Evolutionary conservation across 148 eudicot species (phyloP).

Genomic region (Linanthus parryae): DNA sequence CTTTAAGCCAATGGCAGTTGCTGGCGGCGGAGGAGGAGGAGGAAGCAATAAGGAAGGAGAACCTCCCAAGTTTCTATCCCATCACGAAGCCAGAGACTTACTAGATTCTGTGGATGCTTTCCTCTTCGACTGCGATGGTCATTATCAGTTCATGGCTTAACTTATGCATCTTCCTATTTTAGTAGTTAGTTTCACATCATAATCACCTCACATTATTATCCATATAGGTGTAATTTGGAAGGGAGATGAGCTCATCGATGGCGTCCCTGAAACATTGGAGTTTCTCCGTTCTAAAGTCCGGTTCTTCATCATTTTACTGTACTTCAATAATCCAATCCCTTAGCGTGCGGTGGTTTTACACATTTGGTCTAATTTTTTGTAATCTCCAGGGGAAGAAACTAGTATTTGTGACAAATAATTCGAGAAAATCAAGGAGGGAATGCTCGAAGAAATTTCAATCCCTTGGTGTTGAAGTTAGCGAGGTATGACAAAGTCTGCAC

Average conservation of each 20-base stretch:
- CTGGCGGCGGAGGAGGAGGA: no score
- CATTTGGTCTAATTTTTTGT: no score
- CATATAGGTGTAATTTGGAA: constrained; percentile 81
- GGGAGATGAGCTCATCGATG: constrained; percentile 78
- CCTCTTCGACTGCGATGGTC: constrained; percentile 91
- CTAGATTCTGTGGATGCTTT: constrained; percentile 65
- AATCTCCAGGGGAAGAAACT: constrained; percentile 84
- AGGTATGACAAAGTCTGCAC: no score
- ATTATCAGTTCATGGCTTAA: background rate
- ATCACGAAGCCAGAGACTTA: constrained; percentile 25
- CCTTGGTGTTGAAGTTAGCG: constrained; percentile 67
- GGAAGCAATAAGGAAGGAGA: no score
- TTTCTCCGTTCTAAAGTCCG: constrained; percentile 61
- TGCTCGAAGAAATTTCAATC: constrained; percentile 65
- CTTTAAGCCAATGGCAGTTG: no score
- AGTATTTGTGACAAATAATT: constrained; percentile 90
- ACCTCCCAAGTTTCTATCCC: constrained; percentile 34
- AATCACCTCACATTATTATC: background rate
- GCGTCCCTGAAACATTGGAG: constrained; percentile 62
- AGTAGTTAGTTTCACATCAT: no score
- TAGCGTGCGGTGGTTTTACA: no score
- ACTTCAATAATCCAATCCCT: no score
- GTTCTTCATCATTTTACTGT: background rate
- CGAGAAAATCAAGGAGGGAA: constrained; percentile 73
- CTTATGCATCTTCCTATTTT: background rate